Evolutionary conservation across 495 filamentous ascomycete species (phyloP).

Genomic region (Alectoria sarmentosa): DNA sequence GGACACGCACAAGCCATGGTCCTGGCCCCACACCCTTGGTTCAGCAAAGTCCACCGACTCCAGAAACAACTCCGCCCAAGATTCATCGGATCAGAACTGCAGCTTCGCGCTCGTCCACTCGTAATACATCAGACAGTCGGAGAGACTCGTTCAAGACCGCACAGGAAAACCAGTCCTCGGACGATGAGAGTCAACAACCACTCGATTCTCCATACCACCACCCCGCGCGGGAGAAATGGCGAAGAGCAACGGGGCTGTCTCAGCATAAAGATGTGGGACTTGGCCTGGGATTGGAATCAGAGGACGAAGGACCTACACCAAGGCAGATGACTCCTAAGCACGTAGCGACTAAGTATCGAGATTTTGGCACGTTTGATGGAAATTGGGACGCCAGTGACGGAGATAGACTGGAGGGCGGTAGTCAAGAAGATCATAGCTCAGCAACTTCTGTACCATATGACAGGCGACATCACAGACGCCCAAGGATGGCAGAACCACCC

Average conservation of each 20-base stretch:
- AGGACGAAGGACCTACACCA: constrained; percentile 26
- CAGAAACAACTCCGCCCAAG: constrained; percentile 63
- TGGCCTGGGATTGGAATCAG: constrained; percentile 44
- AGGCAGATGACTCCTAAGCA: constrained; percentile 9
- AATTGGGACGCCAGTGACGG: constrained; percentile 27
- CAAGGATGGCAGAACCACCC: constrained; percentile 1
- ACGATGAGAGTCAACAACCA: constrained; percentile 52
- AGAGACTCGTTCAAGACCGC: constrained; percentile 71
- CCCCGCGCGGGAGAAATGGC: constrained; percentile 32
- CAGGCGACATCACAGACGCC: constrained; percentile 7
- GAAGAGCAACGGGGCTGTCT: constrained; percentile 14
- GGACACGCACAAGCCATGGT: constrained; percentile 20
- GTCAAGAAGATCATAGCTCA: constrained; percentile 15
- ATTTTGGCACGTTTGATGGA: constrained; percentile 29
- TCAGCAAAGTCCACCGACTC: constrained; percentile 63
- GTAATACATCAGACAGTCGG: constrained; percentile 44
- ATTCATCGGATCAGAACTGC: constrained; percentile 39
- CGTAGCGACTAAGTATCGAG: constrained; percentile 8
- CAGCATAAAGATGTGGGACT: constrained; percentile 38
- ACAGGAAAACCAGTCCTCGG: constrained; percentile 54
- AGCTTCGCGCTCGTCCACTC: constrained; percentile 34
- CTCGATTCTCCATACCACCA: constrained; percentile 39
- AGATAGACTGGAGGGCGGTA: constrained; percentile 14
- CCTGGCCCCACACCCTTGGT: constrained; percentile 48
- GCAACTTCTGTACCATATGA: constrained; percentile 4